Evolutionary conservation across 495 filamentous ascomycete species (phyloP), one percentile per base, ranked within the genome.

Genomic region (Haplographium delicatum): DNA sequence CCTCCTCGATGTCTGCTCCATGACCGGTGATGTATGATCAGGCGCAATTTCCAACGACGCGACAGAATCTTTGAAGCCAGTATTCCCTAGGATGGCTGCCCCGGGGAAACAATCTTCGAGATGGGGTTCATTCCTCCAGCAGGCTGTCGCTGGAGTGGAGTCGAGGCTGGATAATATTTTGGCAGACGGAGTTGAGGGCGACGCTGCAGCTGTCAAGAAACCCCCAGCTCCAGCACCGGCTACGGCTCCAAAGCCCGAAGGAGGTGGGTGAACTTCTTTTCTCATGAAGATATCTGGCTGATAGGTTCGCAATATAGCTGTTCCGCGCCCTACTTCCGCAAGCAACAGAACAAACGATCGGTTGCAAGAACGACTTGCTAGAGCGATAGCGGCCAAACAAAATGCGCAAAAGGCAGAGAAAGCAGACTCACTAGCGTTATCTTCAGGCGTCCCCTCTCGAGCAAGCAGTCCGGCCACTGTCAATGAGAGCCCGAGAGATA

Each of bases 71-170:
- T 24, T 34, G 19, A 3, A 34, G 25, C 16, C 6, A 23, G 28
- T 39, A 39, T 25, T 31, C 40, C 11, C 26, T 15, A 42, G 13
- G 28, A 72, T 72, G 69, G 58, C 62, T 40, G 64, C 62, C 47
- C 60, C 68, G 11, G 53, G 60, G 34, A 75, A 74, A 57, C 58
- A 65, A 30, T 66, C 60, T 35, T 73, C 78, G 48, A 68, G 83
- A 81, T 88, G 85, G 85, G 88, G 90, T 19, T 86, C 83, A 24
- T 87, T 98, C 60, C 73, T 99, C 40, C 85, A 87, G 52, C 89
- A 95, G 64, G 91, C 91, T 45, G 89, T 96, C 44, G 89, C 90
- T 23, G 89, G 89, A 31, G 85, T 99, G 39, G 93, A 99, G 68
- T 94, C 91, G 50, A 81, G 87, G 40, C 74, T 99, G 33, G 93